Conservation (phyloP, 2,329 filamentous ascomycete species). For the Colletotrichum tabaci region DNA sequence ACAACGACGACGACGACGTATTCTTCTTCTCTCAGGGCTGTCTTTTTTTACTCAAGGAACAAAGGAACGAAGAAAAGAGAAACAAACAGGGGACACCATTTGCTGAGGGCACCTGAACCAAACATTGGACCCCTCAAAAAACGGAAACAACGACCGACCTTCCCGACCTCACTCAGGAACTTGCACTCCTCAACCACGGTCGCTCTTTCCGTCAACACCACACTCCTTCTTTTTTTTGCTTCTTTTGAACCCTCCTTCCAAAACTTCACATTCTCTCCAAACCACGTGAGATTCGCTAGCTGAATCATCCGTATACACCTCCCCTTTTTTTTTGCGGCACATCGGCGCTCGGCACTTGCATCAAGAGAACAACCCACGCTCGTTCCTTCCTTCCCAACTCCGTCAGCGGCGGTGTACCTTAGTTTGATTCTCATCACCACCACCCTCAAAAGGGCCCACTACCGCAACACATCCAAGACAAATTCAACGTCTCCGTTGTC, state of each 20-base stretch:
- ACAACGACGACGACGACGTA: constrained; percentile 5
- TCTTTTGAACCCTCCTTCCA: constrained; percentile 17
- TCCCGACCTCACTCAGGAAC: constrained; percentile 36
- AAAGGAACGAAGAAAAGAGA: constrained; percentile 3
- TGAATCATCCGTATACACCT: constrained; percentile 13
- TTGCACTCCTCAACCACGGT: constrained; percentile 18
- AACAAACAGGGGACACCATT: background rate
- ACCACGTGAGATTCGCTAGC: constrained; percentile 28
- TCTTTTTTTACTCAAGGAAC: background rate
- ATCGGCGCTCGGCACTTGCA: background rate
- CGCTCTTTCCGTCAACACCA: constrained; percentile 21
- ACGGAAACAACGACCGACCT: constrained; percentile 37
- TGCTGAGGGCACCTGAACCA: constrained; percentile 13
- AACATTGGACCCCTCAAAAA: background rate
- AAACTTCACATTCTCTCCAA: constrained; percentile 10
- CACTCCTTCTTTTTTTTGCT: constrained; percentile 23
- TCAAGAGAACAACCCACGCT: constrained; percentile 27
- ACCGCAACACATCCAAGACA: constrained; percentile 12
- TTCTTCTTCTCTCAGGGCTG: constrained; percentile 1
- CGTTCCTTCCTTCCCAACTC: constrained; percentile 36
- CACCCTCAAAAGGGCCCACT: constrained; percentile 4
- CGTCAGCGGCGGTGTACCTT: constrained; percentile 39
- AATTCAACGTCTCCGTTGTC: constrained; percentile 10
- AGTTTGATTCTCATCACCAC: constrained; percentile 26
- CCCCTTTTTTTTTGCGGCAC: constrained; percentile 3